Evolutionary conservation across 106 monocot genomes (phyloP).

Genomic region (Acorus calamus): DNA sequence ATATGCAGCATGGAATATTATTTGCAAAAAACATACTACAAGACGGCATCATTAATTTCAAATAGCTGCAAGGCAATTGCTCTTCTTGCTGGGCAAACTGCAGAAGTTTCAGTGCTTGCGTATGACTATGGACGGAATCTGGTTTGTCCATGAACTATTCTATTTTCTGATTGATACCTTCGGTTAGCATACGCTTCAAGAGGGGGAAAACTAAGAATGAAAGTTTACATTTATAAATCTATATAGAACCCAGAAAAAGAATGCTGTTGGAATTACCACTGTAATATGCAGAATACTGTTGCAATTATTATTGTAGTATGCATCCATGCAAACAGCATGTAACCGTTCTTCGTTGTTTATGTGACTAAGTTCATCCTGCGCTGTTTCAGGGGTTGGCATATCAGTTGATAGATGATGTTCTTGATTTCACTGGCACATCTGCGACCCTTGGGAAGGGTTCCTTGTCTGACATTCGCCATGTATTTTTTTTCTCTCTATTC

Average conservation of each 20-base stretch:
- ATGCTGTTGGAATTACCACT: too few species aligned
- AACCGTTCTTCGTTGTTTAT: too few species aligned
- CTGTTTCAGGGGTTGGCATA: slow-evolving; percentile 52
- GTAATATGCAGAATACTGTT: too few species aligned
- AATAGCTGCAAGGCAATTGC: slow-evolving; percentile 37
- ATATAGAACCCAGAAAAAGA: too few species aligned
- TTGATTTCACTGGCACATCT: slow-evolving; percentile 72
- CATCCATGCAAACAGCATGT: too few species aligned
- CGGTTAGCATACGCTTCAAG: too few species aligned
- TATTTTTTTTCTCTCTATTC: slow-evolving; percentile 16
- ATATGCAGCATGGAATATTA: slow-evolving; percentile 83
- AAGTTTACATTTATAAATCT: too few species aligned
- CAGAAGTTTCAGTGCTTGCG: slow-evolving; percentile 19
- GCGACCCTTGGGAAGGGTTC: slow-evolving; percentile 60
- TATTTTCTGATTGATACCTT: too few species aligned
- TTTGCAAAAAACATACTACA: slow-evolving; percentile 77
- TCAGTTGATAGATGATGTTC: slow-evolving; percentile 73
- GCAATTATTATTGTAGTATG: too few species aligned
- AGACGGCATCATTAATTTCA: slow-evolving; percentile 85
- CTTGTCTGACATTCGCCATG: slow-evolving; percentile 65
- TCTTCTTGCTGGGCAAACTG: slow-evolving; percentile 21
- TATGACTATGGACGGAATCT: slow-evolving; percentile 25
- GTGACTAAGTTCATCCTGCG: background rate
- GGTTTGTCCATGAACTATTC: slow-evolving; percentile 11
- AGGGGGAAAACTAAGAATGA: too few species aligned